Evolutionary conservation across 441 rosid genomes (phyloP), one percentile per base, ranked within the genome.

Genomic region (Daphne laureola): DNA sequence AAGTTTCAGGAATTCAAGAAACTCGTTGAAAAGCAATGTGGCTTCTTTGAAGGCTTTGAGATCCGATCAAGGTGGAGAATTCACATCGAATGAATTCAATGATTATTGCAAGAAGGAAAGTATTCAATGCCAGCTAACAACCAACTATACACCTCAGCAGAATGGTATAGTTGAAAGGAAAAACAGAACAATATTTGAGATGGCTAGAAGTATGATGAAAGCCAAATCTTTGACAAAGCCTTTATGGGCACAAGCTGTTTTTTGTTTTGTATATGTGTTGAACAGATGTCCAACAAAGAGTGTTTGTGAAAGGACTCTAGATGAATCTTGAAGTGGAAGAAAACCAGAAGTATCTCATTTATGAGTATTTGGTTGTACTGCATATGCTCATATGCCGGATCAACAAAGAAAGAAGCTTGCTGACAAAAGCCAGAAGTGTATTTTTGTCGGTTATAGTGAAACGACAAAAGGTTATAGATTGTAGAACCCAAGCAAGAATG

Each of bases 251-350:
- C 12, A 51, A 51, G 18, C 25, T 3, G 5, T 25, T 13, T 1
- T 42, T 51, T 26, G 54, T 51, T 17, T 14, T 27, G 21, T 51
- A 1, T 53, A 40, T 53, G 4, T 53, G 0, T 53, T 53, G 46
- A 40, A 53, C 31, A 53, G 15, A 14, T 36, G 57, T 40, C 46
- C 27, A 7, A 53, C 46, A 27, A 51, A 49, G 17, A 23, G 40
- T 52, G 12, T 52, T 52, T n/a, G 8, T 31, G n/a, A 52, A 14
- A 51, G 1, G 43, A 36, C 45, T 8, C 45, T 11, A 8, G 8
- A 53, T 2, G 45, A 53, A 36, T n/a, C 56, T 14, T 53, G 56
- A 45, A 53, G 42, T 35, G 38, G 14, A 0, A 1, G 17, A 7
- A 52, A 52, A n/a, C 44, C n/a, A 8, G 1, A 8, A 1, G 14